phyloP scores from a whole-genome alignment of 345 rosid genomes.

The Syzygium oleosum region DNA sequence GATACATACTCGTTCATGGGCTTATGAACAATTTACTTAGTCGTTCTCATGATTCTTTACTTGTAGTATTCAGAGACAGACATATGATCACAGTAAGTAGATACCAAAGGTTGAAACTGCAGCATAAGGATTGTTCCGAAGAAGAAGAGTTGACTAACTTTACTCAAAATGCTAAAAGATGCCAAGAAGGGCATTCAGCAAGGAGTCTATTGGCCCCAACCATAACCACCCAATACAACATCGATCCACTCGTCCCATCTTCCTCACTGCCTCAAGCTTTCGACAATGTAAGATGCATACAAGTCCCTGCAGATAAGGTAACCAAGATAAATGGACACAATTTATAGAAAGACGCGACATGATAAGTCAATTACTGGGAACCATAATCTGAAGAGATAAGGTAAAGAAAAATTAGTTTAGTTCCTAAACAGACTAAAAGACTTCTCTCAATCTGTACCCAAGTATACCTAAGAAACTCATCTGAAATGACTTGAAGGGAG shows the following conservation, averaged over 20 bases:
- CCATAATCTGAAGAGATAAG: background rate
- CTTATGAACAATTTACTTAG: background rate
- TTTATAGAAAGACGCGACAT: background rate
- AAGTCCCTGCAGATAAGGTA: conserved; percentile 69
- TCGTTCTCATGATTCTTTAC: background rate
- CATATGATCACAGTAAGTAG: background rate
- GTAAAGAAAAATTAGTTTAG: background rate
- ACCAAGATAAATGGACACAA: background rate
- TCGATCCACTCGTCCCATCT: background rate
- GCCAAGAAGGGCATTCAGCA: background rate
- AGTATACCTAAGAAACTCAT: background rate
- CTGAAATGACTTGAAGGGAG: background rate
- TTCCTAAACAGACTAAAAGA: background rate
- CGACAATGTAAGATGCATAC: conserved; percentile 83
- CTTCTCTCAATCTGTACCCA: background rate
- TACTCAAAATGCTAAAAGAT: background rate
- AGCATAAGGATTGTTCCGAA: background rate
- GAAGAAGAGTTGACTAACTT: background rate
- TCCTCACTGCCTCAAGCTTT: conserved; percentile 68
- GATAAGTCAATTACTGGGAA: background rate
- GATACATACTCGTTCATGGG: background rate
- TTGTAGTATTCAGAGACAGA: background rate
- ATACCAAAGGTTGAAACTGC: background rate
- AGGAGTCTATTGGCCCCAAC: background rate
- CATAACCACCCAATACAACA: background rate